These are phyloP conservation scores for Saccharomyces hybrid DNA, from an alignment of 1,139 yeast genomes.

Conservation along the genomic window DNA sequence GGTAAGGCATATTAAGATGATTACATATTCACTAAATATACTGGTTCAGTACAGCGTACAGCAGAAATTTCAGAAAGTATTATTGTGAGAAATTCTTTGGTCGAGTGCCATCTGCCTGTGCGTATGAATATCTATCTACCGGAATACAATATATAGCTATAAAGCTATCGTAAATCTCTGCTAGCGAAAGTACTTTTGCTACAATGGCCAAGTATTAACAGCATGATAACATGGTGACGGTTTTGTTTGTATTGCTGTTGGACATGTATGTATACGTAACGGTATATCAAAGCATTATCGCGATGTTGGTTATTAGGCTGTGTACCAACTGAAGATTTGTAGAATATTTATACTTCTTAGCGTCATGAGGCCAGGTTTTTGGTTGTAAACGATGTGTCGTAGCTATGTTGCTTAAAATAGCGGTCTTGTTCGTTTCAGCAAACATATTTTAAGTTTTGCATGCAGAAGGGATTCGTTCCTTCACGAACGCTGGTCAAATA, in stretches of 20 bases:
- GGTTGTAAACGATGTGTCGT: neutral
- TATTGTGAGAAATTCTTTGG: neutral
- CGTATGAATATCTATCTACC: neutral
- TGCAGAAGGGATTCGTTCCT: neutral
- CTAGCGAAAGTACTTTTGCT: neutral
- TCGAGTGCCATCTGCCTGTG: neutral
- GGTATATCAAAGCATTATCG: neutral
- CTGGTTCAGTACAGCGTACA: neutral
- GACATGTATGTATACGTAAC: neutral
- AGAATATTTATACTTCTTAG: neutral
- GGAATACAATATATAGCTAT: neutral
- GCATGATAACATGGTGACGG: neutral
- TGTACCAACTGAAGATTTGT: neutral
- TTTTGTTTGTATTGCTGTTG: neutral
- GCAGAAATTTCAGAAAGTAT: neutral
- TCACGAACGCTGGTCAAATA: neutral
- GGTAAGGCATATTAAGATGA: neutral
- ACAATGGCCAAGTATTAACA: neutral
- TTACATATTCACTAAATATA: neutral
- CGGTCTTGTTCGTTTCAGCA: neutral
- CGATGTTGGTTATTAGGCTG: neutral
- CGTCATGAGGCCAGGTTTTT: neutral
- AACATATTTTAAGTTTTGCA: neutral
- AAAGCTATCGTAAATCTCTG: neutral
- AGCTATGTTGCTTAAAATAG: neutral